Evolutionary conservation across 257 asterid species (phyloP), one percentile per base, ranked within the genome.

Genomic region (Mentha longifolia): DNA sequence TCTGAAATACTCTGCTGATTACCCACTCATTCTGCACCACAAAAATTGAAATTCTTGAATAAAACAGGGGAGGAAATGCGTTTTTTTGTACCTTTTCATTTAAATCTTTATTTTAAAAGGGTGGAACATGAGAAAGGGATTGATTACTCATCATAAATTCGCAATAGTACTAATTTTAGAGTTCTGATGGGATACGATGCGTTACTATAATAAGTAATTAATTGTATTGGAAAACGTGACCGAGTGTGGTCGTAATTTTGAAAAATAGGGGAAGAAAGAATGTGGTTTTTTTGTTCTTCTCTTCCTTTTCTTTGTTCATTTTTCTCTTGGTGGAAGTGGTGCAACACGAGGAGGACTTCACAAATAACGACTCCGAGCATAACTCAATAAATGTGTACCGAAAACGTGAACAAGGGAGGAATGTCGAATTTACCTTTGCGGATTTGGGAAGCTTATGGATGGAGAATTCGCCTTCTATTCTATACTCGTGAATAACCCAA

Each of bases 401-500:
- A 65, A 19, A 12, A 51, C 0, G 3, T 17, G 41, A 28, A 7
- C 2, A 4, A 61, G 3, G 30, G 28, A 0, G 15, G n/a, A 10
- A 7, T 9, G 3, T 54, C 0, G 1, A 3, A 12, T n/a, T 15
- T 73, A 89, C 97, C 92, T 87, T 83, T 5, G 85, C 61, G 8
- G 77, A 35, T 56, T 74, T 77, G 11, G 88, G 82, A 8, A 82
- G 71, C 39, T 85, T 86, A 7, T 78, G 60, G 47, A 72, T 75
- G 33, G 82, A 74, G 65, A 78, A 79, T 63, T 80, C 82, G 8
- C 95, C 95, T n/a, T 91, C 94, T 17, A 88, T 65, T 77, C 97
- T 81, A 68, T 76, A 91, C 19, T 91, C 97, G 76, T 91, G 97
- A 60, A 68, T 68, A 25, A 91, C 95, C 97, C 97, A 89, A 76